Evolutionary conservation across 768 basidiomycete species (phyloP).

Genomic region (Paxillus involutus): DNA sequence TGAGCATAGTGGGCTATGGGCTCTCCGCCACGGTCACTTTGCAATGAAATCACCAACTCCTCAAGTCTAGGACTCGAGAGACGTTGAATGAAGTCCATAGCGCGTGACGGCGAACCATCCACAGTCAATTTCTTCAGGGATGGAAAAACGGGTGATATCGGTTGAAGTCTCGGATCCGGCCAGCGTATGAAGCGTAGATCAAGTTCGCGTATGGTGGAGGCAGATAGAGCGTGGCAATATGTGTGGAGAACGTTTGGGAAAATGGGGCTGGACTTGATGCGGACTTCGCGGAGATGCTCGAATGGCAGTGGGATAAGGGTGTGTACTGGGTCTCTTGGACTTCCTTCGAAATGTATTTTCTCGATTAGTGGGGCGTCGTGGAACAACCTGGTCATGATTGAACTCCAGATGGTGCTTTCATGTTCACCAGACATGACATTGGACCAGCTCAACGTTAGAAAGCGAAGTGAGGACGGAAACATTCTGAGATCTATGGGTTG

Average conservation of each 20-base stretch:
- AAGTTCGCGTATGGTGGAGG: conserved; percentile 17
- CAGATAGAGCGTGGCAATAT: conserved; percentile 21
- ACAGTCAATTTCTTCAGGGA: conserved; percentile 19
- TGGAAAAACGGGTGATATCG: conserved; percentile 19
- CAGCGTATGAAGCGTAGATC: conserved; percentile 24
- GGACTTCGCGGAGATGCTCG: conserved; percentile 15
- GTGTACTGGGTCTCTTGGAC: conserved; percentile 18
- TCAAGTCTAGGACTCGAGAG: conserved; percentile 17
- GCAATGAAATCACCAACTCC: conserved; percentile 17
- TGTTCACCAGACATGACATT: conserved; percentile 11
- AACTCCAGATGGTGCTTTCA: conserved; percentile 20
- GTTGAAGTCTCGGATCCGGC: conserved; percentile 19
- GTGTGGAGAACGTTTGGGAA: conserved; percentile 24
- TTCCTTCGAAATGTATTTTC: conserved; percentile 23
- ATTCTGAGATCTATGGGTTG: conserved; percentile 12
- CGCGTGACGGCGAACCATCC: conserved; percentile 19
- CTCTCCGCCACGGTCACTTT: conserved; percentile 12
- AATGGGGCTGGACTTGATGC: conserved; percentile 23
- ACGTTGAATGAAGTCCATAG: conserved; percentile 19
- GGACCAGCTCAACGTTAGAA: conserved; percentile 19
- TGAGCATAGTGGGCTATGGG: conserved; percentile 11
- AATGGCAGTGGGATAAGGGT: conserved; percentile 17
- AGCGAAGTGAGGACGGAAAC: conserved; percentile 24
- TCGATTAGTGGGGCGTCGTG: conserved; percentile 21
- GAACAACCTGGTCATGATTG: conserved; percentile 17